phyloP scores from a whole-genome alignment of 1,139 yeast species.

The Lodderomyces elongisporus region DNA sequence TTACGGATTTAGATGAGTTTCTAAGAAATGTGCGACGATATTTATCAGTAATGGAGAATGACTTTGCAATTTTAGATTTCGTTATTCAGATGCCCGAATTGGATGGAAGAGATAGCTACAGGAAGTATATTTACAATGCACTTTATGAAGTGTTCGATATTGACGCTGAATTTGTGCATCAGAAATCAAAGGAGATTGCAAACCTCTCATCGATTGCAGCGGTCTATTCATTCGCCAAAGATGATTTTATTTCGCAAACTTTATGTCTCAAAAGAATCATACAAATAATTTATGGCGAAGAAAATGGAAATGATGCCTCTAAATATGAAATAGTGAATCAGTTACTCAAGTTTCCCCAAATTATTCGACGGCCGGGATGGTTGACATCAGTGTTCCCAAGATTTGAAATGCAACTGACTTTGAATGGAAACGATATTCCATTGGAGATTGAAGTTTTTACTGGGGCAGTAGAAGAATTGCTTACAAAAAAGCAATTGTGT shows the following conservation, averaged over 20 bases:
- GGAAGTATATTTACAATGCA: constrained; percentile 8
- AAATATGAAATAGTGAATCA: constrained; percentile 1
- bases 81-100: constrained; percentile 8
- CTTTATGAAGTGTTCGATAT: constrained; percentile 3
- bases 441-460: constrained; percentile 4
- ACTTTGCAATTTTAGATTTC: constrained; percentile 10
- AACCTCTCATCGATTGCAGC: constrained; percentile 3
- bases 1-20: constrained; percentile 36
- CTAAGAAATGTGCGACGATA: constrained; percentile 16
- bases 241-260: constrained; percentile 2
- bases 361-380: constrained; percentile 8
- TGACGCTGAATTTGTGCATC: constrained; percentile 2
- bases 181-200: constrained; percentile 3
- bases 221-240: constrained; percentile 1
- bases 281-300: constrained; percentile 2
- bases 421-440: no score
- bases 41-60: constrained; percentile 4
- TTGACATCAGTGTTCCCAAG: constrained; percentile 8
- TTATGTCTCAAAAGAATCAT: constrained; percentile 7
- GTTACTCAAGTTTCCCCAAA: constrained; percentile 5
- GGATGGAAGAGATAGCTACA: constrained; percentile 6
- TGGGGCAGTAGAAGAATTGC: constrained; percentile 1
- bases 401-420: constrained; percentile 5
- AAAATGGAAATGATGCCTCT: no score
- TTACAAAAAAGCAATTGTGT: constrained; percentile 1